Conservation (phyloP, 352 stramenopile species). For the Globisporangium lucens region DNA sequence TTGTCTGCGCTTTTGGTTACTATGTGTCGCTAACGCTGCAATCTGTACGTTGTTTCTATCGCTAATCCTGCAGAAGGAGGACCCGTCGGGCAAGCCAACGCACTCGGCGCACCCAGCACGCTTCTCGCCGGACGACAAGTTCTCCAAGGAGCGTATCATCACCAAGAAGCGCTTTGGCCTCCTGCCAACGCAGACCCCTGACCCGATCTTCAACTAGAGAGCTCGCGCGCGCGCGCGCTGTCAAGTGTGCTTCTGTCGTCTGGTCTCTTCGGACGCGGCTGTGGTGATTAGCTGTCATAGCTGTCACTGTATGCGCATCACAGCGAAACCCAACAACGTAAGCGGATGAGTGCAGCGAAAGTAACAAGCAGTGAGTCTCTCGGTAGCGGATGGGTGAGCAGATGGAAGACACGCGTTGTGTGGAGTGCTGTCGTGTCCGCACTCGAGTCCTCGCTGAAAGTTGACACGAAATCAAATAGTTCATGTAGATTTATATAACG, state of each 20-base stretch:
- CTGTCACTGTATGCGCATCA: not conserved
- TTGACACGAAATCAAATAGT: conserved; percentile 5
- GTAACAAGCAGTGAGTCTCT: not conserved
- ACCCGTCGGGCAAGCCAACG: conserved; percentile 91
- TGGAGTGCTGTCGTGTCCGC: not conserved
- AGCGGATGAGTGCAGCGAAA: not conserved
- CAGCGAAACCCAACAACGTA: not conserved
- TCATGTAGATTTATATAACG: conserved; percentile 28
- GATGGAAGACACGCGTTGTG: not conserved
- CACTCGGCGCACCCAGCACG: conserved; percentile 96
- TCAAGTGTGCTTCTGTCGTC: not conserved
- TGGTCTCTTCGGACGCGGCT: not conserved
- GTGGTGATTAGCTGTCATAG: no score
- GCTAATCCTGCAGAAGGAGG: conserved; percentile 85
- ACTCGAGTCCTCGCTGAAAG: not conserved
- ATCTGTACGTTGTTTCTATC: not conserved
- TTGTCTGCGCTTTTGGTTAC: not conserved
- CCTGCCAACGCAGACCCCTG: conserved; percentile 93
- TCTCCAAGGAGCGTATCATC: conserved; percentile 96
- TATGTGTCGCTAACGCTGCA: conserved; percentile 1
- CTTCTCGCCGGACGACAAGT: conserved; percentile 99
- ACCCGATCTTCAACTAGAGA: conserved; percentile 82
- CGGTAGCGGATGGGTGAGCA: not conserved
- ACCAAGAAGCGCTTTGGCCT: conserved; percentile 98
- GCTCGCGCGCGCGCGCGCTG: not conserved